These are phyloP conservation scores for Polyporus tsugae DNA, from an alignment of 1,284 basidiomycete species.

Conservation along the genomic window DNA sequence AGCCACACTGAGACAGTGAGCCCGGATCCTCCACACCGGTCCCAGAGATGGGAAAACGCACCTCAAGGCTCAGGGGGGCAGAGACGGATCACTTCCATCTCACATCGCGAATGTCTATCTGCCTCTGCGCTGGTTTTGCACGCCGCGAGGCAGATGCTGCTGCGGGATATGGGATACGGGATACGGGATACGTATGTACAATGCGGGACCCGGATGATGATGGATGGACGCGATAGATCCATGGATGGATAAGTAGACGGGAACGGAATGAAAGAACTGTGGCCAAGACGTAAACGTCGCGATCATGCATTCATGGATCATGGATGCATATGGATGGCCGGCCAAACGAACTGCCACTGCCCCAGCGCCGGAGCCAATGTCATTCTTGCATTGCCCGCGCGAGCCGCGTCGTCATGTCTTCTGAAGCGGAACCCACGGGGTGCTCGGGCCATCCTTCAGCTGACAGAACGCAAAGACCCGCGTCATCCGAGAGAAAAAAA, in stretches of 20 bases:
- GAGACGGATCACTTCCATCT: constrained; percentile 8
- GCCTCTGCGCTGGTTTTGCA: not conserved
- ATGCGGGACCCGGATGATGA: not conserved
- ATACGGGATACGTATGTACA: not conserved
- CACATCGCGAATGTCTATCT: constrained; percentile 18
- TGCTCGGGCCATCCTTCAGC: constrained; percentile 6
- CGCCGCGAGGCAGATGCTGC: constrained; percentile 11
- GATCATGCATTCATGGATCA: not conserved
- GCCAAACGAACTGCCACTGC: not conserved
- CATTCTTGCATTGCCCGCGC: not conserved
- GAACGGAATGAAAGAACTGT: not conserved
- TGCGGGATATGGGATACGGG: constrained; percentile 3
- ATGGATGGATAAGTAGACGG: not conserved
- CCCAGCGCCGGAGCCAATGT: not conserved
- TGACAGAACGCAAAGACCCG: not conserved
- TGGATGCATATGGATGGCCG: too few relatives aligned
- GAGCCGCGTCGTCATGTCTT: constrained; percentile 1
- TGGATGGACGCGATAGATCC: constrained; percentile 3
- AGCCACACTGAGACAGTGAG: constrained; percentile 15
- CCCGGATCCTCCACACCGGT: constrained; percentile 31
- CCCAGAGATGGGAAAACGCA: constrained; percentile 16
- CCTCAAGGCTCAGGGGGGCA: constrained; percentile 11
- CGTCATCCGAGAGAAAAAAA: not conserved
- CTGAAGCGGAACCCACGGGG: not conserved
- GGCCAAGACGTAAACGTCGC: not conserved